Evolutionary conservation across 2,329 filamentous ascomycete genomes (phyloP), one percentile per base, ranked within the genome.

Genomic region (Claviceps pusilla): DNA sequence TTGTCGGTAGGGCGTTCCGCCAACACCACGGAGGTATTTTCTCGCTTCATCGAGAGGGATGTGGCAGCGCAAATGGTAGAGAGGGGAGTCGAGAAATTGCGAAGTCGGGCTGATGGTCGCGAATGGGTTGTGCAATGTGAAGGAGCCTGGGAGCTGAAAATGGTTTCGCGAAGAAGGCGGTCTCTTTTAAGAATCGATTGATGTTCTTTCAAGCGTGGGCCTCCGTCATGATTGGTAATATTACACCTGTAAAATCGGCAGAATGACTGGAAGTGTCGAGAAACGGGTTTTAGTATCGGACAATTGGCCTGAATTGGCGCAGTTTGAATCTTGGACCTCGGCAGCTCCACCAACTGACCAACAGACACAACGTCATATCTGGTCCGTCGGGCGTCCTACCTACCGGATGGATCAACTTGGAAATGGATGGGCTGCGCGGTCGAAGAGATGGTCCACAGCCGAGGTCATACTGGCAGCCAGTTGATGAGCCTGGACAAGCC

Each of bases 1-100:
- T 74, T 68, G 53, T 67, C 73, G 53, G 68, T 74, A 10, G 84
- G 84, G 51, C 84, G 75, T 68, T 86, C 76, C 52, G 79, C 80
- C 56, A 88, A 78, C 57, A 79, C 72, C 57, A 86, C 70, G 45
- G 73, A 73, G 48, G 70, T 66, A 65, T 74, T 76, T 24, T 74
- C 66, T 50, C 66, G 67, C 47, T 66, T 61, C 73, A 76, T 76
- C 48, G 35, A 65, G 61, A 39, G n/a, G 9, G n/a, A 9, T 28
- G 29, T 35, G 28, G 16, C 39, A 28, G 16, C 39, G 39, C 19
- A n/a, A 46, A 47, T 16, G 11, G 28, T 2, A 45, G 39, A 45
- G 6, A 24, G 14, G 6, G 12, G 14, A 49, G 7, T 16, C 16
- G 29, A 37, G 46, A 19, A 16, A 28, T 6, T 5, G n/a, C 43